phyloP scores from a whole-genome alignment of 2,329 filamentous ascomycete genomes.

The Mycosphaerella arachidis region DNA sequence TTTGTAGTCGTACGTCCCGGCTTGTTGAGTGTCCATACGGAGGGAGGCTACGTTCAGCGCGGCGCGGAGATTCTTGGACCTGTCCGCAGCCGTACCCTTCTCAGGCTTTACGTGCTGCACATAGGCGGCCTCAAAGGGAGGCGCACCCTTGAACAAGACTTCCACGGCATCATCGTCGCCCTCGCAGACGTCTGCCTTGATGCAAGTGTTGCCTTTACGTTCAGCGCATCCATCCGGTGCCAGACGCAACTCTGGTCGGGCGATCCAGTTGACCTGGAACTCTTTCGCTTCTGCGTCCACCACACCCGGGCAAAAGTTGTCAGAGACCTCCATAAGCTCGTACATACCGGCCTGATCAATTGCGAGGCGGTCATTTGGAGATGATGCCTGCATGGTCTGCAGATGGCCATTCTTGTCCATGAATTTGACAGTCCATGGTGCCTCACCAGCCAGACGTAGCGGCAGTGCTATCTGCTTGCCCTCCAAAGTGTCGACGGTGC shows the following conservation, averaged over 20 bases:
- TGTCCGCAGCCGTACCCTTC: conserved; percentile 58
- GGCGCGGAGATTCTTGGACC: conserved; percentile 69
- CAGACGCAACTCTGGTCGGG: conserved; percentile 64
- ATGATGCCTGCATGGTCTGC: conserved; percentile 39
- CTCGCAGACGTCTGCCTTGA: conserved; percentile 84
- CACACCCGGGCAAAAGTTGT: conserved; percentile 75
- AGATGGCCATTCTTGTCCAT: conserved; percentile 40
- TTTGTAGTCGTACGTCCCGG: conserved; percentile 80
- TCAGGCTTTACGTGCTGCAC: conserved; percentile 68
- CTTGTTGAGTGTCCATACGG: conserved; percentile 76
- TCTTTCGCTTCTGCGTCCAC: conserved; percentile 68
- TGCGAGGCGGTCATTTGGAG: conserved; percentile 30
- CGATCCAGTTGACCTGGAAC: conserved; percentile 82
- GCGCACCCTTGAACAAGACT: conserved; percentile 68
- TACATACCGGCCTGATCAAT: conserved; percentile 58
- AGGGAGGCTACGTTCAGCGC: conserved; percentile 72
- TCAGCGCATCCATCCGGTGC: conserved; percentile 61
- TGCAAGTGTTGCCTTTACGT: conserved; percentile 50
- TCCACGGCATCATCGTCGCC: conserved; percentile 89
- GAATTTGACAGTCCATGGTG: conserved; percentile 78
- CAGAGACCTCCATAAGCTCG: conserved; percentile 70
- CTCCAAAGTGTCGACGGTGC: conserved; percentile 70
- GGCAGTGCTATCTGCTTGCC: conserved; percentile 70
- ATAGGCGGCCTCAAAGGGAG: conserved; percentile 81
- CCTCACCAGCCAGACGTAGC: conserved; percentile 76